Base-by-base conservation (phyloP, 139 green algal species). In the Micractinium conductrix region DNA sequence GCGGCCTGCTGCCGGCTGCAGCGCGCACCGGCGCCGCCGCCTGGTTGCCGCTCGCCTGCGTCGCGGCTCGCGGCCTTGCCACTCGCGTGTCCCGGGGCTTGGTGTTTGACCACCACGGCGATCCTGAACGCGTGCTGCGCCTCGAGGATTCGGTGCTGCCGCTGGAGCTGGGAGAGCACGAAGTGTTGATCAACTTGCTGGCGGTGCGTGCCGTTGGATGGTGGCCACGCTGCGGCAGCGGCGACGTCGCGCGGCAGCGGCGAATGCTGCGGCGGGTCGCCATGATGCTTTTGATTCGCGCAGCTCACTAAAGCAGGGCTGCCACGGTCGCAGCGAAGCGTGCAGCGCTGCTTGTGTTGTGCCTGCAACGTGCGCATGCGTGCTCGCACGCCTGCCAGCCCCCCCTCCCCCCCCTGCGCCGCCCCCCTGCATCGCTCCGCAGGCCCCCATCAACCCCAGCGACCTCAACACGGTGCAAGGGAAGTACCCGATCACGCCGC, bases 391-490 rank as follows among this genome's bases (percentile, higher is more conserved):
- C n/a, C n/a, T n/a, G n/a, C n/a, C n/a, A 26, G 35, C 33, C 9
- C 75, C 16, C 35, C 26, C 40, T 38, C 26, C 8, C 10, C 22
- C 45, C 21, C 26, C 69, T 55, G 38, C 42, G 1, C 33, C 30
- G 60, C 42, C 78, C 24, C 48, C 38, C 28, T 45, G 3, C 33
- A 8, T 21, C 42, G 30, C 33, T 4, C 4, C 12, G 37, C 88
- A 96, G 93, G 87, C 92, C 0, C 93, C 94, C 30, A 91, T 98
- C 73, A 97, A 98, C 85, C 93, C 94, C 1, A 87, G 87, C 12
- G 95, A 98, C 88, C 88, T 98, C 75, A 97, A 97, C 83, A 95
- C 90, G 1, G 85, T 97, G 0, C 88, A 97, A 83, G 94, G 94
- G 50, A 95, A 91, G 88, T 97, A 98, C 81, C 93, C 93, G 1